Percentiles rank a stretch among this genome's conserved stretches.
phyloP scores from a whole-genome alignment of 352 stramenopile species.

The Peronospora destructor region DNA sequence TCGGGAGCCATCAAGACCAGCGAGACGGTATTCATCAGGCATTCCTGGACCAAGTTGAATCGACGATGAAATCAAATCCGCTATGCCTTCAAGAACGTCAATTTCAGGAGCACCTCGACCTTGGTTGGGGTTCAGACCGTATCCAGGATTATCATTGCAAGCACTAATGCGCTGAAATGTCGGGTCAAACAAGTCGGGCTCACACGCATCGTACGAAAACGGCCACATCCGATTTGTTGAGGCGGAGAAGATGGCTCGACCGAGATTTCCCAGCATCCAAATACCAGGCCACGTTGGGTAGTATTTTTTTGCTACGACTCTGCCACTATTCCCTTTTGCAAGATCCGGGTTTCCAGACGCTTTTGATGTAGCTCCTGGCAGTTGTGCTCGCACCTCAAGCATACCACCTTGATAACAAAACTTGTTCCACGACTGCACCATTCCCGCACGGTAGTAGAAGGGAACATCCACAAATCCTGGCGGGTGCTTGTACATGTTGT shows the following conservation, averaged over 20 bases:
- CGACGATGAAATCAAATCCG: constrained; percentile 64
- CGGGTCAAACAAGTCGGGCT: constrained; percentile 35
- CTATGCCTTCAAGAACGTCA: constrained; percentile 83
- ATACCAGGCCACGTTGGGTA: constrained; percentile 86
- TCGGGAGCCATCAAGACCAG: constrained; percentile 19
- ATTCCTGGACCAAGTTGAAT: constrained; percentile 71
- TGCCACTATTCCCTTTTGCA: constrained; percentile 17
- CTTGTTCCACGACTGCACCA: constrained; percentile 91
- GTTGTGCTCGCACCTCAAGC: constrained; percentile 81
- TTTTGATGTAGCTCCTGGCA: constrained; percentile 66
- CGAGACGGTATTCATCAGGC: constrained; percentile 38
- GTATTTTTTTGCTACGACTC: constrained; percentile 24
- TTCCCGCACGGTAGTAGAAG: constrained; percentile 55
- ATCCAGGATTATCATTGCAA: constrained; percentile 88
- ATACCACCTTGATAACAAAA: constrained; percentile 91
- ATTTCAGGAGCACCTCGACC: constrained; percentile 89
- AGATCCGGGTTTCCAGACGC: constrained; percentile 39
- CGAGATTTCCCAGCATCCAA: constrained; percentile 92
- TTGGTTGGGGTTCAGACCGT: constrained; percentile 74
- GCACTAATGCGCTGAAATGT: constrained; percentile 48
- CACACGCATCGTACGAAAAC: constrained; percentile 87
- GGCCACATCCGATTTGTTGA: constrained; percentile 90
- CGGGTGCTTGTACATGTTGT: constrained; percentile 48
- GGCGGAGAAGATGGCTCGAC: constrained; percentile 85
- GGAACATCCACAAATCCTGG: constrained; percentile 23